Conservation (phyloP, 2,329 filamentous ascomycete genomes). For the Sporothrix inflata region DNA sequence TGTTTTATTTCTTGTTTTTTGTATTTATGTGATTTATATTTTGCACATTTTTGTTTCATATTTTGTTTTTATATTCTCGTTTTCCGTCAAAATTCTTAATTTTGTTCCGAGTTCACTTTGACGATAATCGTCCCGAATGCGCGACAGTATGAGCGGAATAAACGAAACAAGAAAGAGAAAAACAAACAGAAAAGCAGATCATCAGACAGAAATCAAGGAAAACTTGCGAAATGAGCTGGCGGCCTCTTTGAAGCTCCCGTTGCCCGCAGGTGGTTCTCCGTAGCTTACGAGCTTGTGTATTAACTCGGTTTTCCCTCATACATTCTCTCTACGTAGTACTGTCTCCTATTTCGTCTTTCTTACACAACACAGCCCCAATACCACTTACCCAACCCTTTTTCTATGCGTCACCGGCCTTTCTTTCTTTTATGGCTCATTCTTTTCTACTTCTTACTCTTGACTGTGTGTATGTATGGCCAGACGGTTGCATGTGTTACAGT, state of each 20-base stretch:
- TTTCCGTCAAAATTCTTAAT: background rate
- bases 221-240: background rate
- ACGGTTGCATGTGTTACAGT: background rate
- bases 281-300: background rate
- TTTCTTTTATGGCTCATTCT: slow-evolving; percentile 8
- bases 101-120: background rate
- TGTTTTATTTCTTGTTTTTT: background rate
- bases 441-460: background rate
- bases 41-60: background rate
- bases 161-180: background rate
- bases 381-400: background rate
- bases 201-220: background rate
- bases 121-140: too few species aligned
- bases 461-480: background rate
- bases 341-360: background rate
- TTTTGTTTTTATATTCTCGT: background rate
- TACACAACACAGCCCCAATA: slow-evolving; percentile 17
- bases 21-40: background rate
- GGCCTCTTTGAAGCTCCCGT: background rate
- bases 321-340: background rate
- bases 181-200: background rate
- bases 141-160: background rate
- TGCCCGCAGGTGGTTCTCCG: background rate
- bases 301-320: background rate
- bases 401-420: background rate